Evolutionary conservation across 2,329 filamentous ascomycete species (phyloP).

Genomic region (Malbranchea cinnamomea): DNA sequence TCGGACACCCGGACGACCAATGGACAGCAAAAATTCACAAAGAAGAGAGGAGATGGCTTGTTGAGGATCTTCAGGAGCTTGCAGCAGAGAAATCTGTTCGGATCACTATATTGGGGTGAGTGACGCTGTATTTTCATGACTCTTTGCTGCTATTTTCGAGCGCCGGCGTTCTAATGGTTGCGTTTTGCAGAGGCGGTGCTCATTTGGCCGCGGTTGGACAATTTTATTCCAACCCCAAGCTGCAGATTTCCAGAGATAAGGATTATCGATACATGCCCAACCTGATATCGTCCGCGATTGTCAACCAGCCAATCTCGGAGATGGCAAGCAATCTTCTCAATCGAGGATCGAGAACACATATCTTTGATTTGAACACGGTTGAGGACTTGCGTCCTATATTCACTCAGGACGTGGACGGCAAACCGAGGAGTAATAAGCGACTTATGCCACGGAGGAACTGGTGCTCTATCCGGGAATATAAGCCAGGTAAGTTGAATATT

Average conservation of each 20-base stretch:
- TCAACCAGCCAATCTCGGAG: conserved; percentile 77
- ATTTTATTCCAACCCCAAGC: conserved; percentile 83
- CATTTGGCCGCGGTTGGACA: conserved; percentile 85
- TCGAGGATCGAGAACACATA: conserved; percentile 67
- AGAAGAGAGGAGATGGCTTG: conserved; percentile 66
- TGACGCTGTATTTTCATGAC: conserved; percentile 10
- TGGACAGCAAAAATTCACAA: conserved; percentile 97
- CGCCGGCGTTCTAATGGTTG: conserved; percentile 2
- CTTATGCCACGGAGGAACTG: conserved; percentile 85
- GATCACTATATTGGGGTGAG: conserved; percentile 67
- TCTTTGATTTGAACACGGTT: conserved; percentile 58
- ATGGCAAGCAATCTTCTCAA: conserved; percentile 84
- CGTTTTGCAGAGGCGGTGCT: conserved; percentile 69
- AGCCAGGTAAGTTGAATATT: conserved; percentile 44
- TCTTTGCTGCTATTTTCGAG: neutral
- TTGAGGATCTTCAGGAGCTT: conserved; percentile 84
- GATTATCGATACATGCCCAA: conserved; percentile 98
- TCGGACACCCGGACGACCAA: conserved; percentile 88
- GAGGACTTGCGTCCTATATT: conserved; percentile 96
- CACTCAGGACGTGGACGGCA: conserved; percentile 73
- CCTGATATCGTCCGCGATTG: conserved; percentile 84
- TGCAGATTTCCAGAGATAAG: conserved; percentile 68
- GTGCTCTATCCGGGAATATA: conserved; percentile 80
- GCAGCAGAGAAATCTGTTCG: conserved; percentile 85
- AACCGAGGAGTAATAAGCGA: conserved; percentile 77